phyloP scores from a whole-genome alignment of 768 basidiomycete species.

The Podaxis carcinomalis region DNA sequence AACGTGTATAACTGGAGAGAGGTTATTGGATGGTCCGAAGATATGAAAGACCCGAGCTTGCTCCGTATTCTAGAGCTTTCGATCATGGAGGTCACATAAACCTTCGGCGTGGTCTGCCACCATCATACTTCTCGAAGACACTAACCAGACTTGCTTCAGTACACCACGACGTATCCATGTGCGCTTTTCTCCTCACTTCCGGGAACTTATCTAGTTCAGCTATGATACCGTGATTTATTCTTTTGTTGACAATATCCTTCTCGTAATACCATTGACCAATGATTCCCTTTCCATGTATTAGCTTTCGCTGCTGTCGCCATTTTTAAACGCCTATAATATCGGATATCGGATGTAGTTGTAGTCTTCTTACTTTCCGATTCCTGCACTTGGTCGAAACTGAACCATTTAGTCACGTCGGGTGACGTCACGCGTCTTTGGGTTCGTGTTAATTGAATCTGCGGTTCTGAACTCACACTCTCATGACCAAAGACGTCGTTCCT shows the following conservation, averaged over 20 bases:
- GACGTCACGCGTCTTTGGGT: not conserved
- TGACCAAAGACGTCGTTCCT: conserved; percentile 13
- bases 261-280: not conserved
- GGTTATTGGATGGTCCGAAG: conserved; percentile 75
- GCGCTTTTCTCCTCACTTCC: not conserved
- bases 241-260: not conserved
- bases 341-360: not conserved
- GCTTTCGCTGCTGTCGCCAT: not conserved
- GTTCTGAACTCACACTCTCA: not conserved
- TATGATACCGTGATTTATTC: not conserved
- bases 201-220: not conserved
- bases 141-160: not conserved
- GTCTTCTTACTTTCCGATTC: not conserved
- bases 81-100: conserved; percentile 63
- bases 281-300: not conserved
- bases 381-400: not conserved
- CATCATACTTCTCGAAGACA: not conserved
- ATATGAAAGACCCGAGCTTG: conserved; percentile 66
- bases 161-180: not conserved
- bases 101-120: not conserved
- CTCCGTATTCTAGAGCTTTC: conserved; percentile 82
- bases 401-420: not conserved
- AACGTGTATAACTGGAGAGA: conserved; percentile 79
- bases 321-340: not conserved
- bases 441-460: not conserved